Base-by-base conservation (phyloP, 306 rosid genomes). In the Trifolium dubium region DNA sequence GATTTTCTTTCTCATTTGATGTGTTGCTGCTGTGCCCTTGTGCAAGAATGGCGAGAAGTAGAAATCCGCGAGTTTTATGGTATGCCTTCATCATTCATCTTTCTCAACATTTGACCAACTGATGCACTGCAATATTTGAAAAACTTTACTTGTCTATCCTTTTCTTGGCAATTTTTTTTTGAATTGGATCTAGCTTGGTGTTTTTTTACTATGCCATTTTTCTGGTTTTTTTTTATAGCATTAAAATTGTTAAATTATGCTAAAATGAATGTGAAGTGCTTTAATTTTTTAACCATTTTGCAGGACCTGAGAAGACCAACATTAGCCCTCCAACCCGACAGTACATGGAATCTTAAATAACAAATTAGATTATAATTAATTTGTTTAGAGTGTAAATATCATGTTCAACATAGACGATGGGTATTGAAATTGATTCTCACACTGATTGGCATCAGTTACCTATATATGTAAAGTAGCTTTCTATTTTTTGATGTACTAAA, bases 11-110 rank as follows among this genome's bases (percentile, higher is more conserved):
- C 99, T 9, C 99, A 95, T 80, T 74, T 95, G 72, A 88, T 95
- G 96, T 95, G 99, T 67, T 95, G 97, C 86, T 95, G 97, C 77
- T 95, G 99, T 41, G 92, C 99, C 63, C 93, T 95, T 71, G 96
- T 95, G 78, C 99, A 95, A 95, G 99, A 95, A 83, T 92, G 96
- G 98, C 86, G 98, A 76, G 99, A 95, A 88, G 90, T 90, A 0
- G 88, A 95, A 81, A 85, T 92, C 19, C 96, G 98, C 0, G 88
- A 87, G 54, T 78, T 50, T 82, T 68, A 51, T 60, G 98, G 99
- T 89, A 85, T 41, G 39, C 58, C 66, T 69, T 67, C 46, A 54
- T 53, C 15, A 4, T 4, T 1, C 50, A 3, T 43, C 14, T 43
- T 43, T 43, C 49, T 44, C 15, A 44, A 44, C n/a, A 43, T 11